Evolutionary conservation across 2,329 filamentous ascomycete genomes (phyloP).

Genomic region (Trichoderma afroharzianum): DNA sequence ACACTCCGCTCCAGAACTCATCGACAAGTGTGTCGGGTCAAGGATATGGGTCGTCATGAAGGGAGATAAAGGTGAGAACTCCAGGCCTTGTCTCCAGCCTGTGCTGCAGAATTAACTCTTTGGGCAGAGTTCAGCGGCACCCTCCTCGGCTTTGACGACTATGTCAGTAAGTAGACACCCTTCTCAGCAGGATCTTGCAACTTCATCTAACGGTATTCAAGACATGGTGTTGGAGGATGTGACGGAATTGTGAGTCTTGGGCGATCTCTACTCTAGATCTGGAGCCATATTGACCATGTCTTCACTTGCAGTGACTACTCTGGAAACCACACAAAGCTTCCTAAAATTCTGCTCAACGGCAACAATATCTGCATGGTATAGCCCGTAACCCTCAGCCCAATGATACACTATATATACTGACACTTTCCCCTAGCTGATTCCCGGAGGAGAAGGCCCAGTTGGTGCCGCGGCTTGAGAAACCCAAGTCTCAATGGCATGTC

Average conservation of each 20-base stretch:
- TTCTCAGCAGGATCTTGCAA: background rate
- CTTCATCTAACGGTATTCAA: constrained; percentile 39
- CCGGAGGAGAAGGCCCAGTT: constrained; percentile 69
- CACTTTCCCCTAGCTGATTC: constrained; percentile 59
- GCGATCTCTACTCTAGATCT: too few species aligned
- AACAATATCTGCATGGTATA: constrained; percentile 99
- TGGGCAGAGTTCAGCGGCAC: constrained; percentile 86
- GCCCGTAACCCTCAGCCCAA: background rate
- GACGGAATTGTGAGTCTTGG: constrained; percentile 75
- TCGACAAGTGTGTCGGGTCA: constrained; percentile 97
- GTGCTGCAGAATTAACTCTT: constrained; percentile 17
- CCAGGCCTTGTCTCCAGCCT: background rate
- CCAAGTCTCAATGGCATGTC: background rate
- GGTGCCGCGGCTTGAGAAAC: constrained; percentile 25
- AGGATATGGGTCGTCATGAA: constrained; percentile 99
- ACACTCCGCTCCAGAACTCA: constrained; percentile 64
- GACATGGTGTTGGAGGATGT: constrained; percentile 99
- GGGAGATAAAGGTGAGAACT: constrained; percentile 78
- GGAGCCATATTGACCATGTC: background rate
- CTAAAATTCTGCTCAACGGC: constrained; percentile 93
- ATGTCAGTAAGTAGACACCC: constrained; percentile 78
- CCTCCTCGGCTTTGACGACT: constrained; percentile 94
- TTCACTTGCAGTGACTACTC: constrained; percentile 74
- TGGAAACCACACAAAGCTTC: constrained; percentile 80
- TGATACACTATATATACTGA: constrained; percentile 10